Evolutionary conservation across 495 filamentous ascomycete genomes (phyloP).

Genomic region (Usnea hakonensis): DNA sequence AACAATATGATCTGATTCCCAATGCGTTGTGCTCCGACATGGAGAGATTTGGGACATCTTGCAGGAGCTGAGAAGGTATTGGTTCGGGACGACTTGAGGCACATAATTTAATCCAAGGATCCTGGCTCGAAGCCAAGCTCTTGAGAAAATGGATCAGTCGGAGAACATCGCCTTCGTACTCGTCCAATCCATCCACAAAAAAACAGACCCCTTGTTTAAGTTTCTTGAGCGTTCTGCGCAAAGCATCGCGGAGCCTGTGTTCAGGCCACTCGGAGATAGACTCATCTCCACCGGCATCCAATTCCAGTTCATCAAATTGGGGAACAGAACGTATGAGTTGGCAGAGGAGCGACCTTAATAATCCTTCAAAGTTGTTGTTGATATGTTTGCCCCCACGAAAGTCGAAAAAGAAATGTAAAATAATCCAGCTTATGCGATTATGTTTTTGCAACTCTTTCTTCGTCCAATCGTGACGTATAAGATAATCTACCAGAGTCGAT

Average conservation of each 20-base stretch:
- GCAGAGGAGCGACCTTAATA: neutral
- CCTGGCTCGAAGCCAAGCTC: neutral
- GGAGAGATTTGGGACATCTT: neutral
- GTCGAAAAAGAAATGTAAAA: neutral
- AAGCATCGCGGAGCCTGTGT: neutral
- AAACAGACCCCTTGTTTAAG: neutral
- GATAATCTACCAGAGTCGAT: neutral
- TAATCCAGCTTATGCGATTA: neutral
- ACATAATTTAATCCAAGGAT: neutral
- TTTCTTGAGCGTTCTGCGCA: neutral
- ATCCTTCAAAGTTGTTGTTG: conserved; percentile 3
- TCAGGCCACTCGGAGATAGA: neutral
- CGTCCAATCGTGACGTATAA: neutral
- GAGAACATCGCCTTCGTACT: neutral
- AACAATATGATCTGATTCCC: neutral
- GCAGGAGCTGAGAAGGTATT: neutral
- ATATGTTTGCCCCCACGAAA: conserved; percentile 1
- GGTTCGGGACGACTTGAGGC: conserved; percentile 2
- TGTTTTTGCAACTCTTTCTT: neutral
- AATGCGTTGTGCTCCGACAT: neutral
- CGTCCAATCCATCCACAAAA: neutral
- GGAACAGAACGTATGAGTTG: neutral
- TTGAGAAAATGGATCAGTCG: neutral
- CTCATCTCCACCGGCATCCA: neutral
- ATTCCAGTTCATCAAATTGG: neutral